phyloP scores from a whole-genome alignment of 352 stramenopile species.

The Salisapilia sapeloensis region DNA sequence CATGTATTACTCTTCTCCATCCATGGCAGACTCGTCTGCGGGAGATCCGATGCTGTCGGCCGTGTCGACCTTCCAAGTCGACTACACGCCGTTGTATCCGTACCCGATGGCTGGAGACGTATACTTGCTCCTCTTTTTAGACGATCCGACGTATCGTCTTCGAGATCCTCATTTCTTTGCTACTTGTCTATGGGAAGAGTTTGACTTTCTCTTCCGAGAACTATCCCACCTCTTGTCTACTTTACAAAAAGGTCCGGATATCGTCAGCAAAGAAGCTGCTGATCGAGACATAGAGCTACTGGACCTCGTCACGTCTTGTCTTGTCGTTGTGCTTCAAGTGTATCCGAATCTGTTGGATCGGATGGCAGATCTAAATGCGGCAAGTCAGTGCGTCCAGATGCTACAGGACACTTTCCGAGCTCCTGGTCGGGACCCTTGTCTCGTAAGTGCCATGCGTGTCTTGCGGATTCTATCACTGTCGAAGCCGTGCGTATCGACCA shows the following conservation, averaged over 20 bases:
- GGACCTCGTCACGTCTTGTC: conserved; percentile 56
- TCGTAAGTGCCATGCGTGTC: conserved; percentile 45
- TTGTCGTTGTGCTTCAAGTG: conserved; percentile 59
- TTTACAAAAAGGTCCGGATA: conserved; percentile 38
- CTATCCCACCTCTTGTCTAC: conserved; percentile 47
- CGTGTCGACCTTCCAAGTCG: conserved; percentile 41
- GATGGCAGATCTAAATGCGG: conserved; percentile 31
- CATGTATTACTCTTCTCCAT: conserved; percentile 44
- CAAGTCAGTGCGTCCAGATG: conserved; percentile 41
- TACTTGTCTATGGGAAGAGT: conserved; percentile 62
- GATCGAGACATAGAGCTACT: conserved; percentile 50
- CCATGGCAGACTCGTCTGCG: conserved; percentile 16
- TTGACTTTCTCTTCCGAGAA: conserved; percentile 50
- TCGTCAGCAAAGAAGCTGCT: conserved; percentile 39
- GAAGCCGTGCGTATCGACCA: conserved; percentile 22
- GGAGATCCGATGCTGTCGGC: conserved; percentile 15
- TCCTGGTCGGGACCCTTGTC: conserved; percentile 36
- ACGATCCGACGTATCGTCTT: conserved; percentile 85
- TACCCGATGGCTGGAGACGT: conserved; percentile 71
- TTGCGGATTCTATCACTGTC: conserved; percentile 48
- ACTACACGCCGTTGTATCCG: conserved; percentile 56
- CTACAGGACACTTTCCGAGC: conserved; percentile 51
- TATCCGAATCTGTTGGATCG: conserved; percentile 43
- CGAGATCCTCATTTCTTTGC: conserved; percentile 81
- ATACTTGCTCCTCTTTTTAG: conserved; percentile 87